Conservation (phyloP, 805 yeast genomes). For the Pichia thaimueangensis region DNA sequence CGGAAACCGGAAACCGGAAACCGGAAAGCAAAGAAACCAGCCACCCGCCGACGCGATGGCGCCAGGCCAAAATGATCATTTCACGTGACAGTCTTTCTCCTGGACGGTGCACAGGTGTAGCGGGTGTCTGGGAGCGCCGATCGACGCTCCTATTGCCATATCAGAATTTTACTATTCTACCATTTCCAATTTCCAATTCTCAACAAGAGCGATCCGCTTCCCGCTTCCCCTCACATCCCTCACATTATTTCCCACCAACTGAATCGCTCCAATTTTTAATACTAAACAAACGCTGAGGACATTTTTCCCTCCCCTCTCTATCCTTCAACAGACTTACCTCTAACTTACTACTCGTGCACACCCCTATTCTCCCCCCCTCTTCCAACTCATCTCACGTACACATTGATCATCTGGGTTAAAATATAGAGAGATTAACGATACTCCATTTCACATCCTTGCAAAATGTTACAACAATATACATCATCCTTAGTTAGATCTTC, state of each 20-base stretch:
- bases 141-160: not conserved
- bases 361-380: not conserved
- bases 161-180: not conserved
- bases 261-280: constrained; percentile 10
- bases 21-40: no score
- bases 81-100: no score
- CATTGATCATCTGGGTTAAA: no score
- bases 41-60: no score
- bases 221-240: constrained; percentile 6
- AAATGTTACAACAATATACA: constrained; percentile 7
- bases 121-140: no score
- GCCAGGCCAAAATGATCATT: no score
- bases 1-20: no score
- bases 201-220: no score
- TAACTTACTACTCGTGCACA: not conserved
- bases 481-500: constrained; percentile 1
- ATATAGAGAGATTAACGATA: no score
- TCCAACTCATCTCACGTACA: not conserved
- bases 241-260: constrained; percentile 10
- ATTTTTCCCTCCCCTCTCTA: not conserved
- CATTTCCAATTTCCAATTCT: no score
- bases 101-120: no score
- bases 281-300: not conserved
- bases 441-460: not conserved
- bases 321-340: not conserved